Base-by-base conservation (phyloP, 208 protist species). In the Trypanosoma avium region DNA sequence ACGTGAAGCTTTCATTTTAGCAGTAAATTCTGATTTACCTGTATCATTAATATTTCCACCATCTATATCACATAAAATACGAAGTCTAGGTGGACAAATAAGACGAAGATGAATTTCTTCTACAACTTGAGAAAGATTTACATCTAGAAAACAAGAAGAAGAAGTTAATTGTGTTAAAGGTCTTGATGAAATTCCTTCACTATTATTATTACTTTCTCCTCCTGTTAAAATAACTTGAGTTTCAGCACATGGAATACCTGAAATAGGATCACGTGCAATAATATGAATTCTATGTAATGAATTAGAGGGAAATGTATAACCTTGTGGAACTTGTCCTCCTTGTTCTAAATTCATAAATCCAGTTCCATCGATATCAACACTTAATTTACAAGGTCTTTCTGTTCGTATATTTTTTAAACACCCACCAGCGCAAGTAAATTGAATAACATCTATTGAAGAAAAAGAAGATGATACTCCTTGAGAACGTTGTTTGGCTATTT, bases 51-150 rank as follows among this genome's bases (percentile, higher is more conserved):
- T 26, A 47, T 40, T 24, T 2, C 70, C 60, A 35, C 84, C 88
- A 45, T 94, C 84, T 8, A 94, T 70, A 61, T 82, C 73, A 73
- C 82, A 94, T 19, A 84, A 69, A 46, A 94, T 84, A 60, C 79
- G 73, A 40, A 83, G 58, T n/a, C 73, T 65, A 46, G 82, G 73
- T 21, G 76, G 59, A 42, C 77, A 85, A 13, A 80, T 50, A 46
- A 89, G 61, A 40, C 75, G 81, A 10, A 82, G 54, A 21, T 88
- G 82, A 19, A 82, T 55, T 24, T 94, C 80, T 21, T 80, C 67
- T n/a, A 65, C 73, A 3, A 86, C 71, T 8, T 62, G 73, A 35
- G 82, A 75, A 15, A 94, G 22, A 19, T 57, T 68, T 1, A 85
- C 67, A 63, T 94, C 84, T 21, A 64, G 33, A 35, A 94, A 70